Conservation (phyloP, 2,329 filamentous ascomycete genomes). For the Phoma sp. region DNA sequence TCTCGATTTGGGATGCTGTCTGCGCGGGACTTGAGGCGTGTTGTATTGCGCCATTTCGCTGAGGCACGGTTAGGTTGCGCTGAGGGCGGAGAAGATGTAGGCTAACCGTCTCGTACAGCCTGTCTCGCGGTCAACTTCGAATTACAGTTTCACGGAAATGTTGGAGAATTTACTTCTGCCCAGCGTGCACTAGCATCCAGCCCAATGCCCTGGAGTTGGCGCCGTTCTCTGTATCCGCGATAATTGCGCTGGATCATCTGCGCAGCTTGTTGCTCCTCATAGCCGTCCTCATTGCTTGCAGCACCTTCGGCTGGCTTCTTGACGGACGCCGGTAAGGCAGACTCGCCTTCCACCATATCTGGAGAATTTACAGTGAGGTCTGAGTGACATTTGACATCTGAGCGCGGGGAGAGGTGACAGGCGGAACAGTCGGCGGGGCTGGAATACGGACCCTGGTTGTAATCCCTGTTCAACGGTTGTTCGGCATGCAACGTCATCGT, state of each 20-base stretch:
- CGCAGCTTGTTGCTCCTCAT: conserved; percentile 40
- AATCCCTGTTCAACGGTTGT: conserved; percentile 16
- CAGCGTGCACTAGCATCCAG: conserved; percentile 74
- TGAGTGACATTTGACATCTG: conserved; percentile 9
- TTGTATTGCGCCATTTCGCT: conserved; percentile 62
- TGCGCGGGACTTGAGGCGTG: conserved; percentile 52
- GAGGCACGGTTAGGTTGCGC: conserved; percentile 35
- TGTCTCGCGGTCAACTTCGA: conserved; percentile 31
- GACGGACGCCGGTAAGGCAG: background rate
- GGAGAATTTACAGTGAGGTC: conserved; percentile 2
- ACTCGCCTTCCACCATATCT: conserved; percentile 6
- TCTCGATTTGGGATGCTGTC: conserved; percentile 37
- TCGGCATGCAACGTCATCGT: conserved; percentile 12
- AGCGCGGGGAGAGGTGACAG: conserved; percentile 11
- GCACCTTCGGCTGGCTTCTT: background rate
- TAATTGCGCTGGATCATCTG: conserved; percentile 66
- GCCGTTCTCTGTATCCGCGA: conserved; percentile 74
- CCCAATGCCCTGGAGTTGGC: conserved; percentile 72
- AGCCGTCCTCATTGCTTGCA: background rate
- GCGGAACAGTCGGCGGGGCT: conserved; percentile 18
- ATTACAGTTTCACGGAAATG: background rate
- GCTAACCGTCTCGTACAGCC: conserved; percentile 58
- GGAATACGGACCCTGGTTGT: conserved; percentile 12
- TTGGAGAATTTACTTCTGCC: conserved; percentile 61
- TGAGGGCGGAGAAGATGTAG: conserved; percentile 16